phyloP scores from a whole-genome alignment of 495 filamentous ascomycete genomes.

The Pyrenula aspistea region DNA sequence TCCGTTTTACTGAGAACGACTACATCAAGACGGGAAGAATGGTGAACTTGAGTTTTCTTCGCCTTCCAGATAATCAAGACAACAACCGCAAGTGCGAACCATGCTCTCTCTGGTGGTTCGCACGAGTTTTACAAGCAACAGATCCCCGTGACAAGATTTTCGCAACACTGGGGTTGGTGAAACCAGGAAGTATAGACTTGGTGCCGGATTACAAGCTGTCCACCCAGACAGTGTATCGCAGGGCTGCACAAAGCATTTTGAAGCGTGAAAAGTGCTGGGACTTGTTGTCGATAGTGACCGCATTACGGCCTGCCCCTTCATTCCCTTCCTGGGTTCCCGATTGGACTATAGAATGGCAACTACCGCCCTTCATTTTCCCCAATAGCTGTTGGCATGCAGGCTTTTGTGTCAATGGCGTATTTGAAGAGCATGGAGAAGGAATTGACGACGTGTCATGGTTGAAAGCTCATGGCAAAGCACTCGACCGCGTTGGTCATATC shows the following conservation, averaged over 20 bases:
- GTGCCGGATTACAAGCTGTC: neutral
- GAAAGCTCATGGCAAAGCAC: neutral
- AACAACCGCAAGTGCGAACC: neutral
- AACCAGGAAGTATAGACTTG: neutral
- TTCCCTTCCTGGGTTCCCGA: neutral
- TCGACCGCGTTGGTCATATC: neutral
- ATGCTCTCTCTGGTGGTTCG: neutral
- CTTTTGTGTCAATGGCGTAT: neutral
- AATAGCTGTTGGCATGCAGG: neutral
- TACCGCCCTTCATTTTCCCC: neutral
- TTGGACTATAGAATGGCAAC: neutral
- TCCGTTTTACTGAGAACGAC: neutral
- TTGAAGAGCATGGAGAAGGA: neutral
- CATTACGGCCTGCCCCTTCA: neutral
- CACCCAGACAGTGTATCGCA: neutral
- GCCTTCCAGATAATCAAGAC: neutral
- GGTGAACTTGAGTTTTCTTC: neutral
- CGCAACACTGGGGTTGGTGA: neutral
- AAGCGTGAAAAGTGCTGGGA: neutral
- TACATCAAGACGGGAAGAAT: neutral
- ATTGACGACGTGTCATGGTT: neutral
- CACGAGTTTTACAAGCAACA: neutral
- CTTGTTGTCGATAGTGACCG: neutral
- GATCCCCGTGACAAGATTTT: conserved; percentile 1
- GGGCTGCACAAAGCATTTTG: neutral